Evolutionary conservation across 176 grass and related monocot species (phyloP).

Genomic region (Leersia perrieri): DNA sequence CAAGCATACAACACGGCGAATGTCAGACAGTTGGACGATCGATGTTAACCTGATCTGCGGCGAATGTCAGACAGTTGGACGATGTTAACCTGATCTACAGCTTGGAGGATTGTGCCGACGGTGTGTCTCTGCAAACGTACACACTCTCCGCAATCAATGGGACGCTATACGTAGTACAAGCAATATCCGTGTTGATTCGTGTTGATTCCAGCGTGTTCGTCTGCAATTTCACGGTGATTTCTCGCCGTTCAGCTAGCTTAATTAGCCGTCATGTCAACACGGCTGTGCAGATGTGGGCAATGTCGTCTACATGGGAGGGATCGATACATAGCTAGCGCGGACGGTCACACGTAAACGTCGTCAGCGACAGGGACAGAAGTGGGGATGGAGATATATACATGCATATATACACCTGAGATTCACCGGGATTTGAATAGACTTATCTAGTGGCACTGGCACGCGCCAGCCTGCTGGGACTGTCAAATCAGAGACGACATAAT

Average conservation of each 20-base stretch:
- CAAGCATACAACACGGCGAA: not conserved
- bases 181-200: not conserved
- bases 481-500: not conserved
- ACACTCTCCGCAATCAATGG: not conserved
- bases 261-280: not conserved
- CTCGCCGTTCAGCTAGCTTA: too few relatives aligned
- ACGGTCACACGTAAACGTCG: not conserved
- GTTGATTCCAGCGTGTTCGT: not conserved
- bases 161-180: not conserved
- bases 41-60: not conserved
- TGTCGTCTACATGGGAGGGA: not conserved
- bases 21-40: not conserved
- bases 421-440: not conserved
- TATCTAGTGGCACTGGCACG: not conserved
- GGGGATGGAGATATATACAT: not conserved
- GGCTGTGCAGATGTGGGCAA: not conserved
- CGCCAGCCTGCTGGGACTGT: not conserved
- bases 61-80: too few relatives aligned
- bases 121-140: not conserved
- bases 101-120: not conserved
- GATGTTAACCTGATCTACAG: not conserved
- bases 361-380: not conserved
- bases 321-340: not conserved
- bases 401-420: not conserved
- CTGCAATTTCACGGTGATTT: too few relatives aligned